These are phyloP conservation scores for Hypoxylon sp. DNA, from an alignment of 2,329 filamentous ascomycete genomes.

Conservation along the genomic window DNA sequence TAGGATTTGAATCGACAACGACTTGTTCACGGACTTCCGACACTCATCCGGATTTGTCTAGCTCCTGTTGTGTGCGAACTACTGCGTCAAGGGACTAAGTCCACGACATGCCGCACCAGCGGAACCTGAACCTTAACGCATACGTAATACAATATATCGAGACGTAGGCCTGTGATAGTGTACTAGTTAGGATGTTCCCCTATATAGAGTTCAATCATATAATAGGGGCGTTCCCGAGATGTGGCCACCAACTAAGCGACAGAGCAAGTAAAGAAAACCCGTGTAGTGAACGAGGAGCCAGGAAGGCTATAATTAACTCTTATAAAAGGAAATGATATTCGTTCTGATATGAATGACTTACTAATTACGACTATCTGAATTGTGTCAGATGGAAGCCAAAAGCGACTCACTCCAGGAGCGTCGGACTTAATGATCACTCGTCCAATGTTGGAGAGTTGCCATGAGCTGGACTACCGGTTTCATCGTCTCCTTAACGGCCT, in stretches of 20 bases:
- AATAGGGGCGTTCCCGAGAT: slow-evolving; percentile 16
- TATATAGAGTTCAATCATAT: slow-evolving; percentile 26
- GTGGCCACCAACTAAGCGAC: neutral
- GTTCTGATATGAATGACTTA: neutral
- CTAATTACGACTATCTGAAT: slow-evolving; percentile 10
- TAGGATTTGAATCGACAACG: neutral
- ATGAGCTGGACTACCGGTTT: slow-evolving; percentile 31
- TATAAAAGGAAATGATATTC: neutral
- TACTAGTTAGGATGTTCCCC: slow-evolving; percentile 2
- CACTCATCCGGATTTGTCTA: slow-evolving; percentile 18
- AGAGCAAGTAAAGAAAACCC: slow-evolving; percentile 12
- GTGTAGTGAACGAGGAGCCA: slow-evolving; percentile 3
- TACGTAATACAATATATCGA: slow-evolving; percentile 5
- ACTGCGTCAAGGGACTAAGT: slow-evolving; percentile 25
- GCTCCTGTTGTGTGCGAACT: slow-evolving; percentile 4
- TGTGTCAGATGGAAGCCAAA: slow-evolving; percentile 35
- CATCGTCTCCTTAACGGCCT: slow-evolving; percentile 9
- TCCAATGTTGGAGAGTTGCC: slow-evolving; percentile 19
- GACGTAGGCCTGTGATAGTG: neutral
- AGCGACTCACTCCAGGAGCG: slow-evolving; percentile 6
- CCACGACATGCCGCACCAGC: slow-evolving; percentile 26
- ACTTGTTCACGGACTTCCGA: slow-evolving; percentile 39
- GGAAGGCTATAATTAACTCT: neutral
- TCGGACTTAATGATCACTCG: slow-evolving; percentile 25
- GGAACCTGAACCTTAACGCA: slow-evolving; percentile 27